Percentiles rank a stretch among this genome's conserved stretches.
These are phyloP conservation scores for Hanseniaspora occidentalis DNA, from an alignment of 805 yeast species.

Conservation along the genomic window DNA sequence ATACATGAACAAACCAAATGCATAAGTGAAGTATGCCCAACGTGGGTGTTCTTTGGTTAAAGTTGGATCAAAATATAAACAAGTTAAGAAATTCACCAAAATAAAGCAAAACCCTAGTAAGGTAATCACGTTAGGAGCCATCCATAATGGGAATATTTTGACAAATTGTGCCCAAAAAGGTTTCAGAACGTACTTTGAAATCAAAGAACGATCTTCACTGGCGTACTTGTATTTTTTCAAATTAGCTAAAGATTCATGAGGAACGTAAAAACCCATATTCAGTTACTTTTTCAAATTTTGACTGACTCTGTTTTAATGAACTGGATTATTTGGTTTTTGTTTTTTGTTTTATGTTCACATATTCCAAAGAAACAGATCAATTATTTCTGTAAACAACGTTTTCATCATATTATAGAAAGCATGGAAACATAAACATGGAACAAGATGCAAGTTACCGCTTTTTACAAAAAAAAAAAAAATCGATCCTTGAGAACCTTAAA, in stretches of 20 bases:
- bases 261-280: slow-evolving; percentile 55
- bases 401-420: too few relatives aligned
- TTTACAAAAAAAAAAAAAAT: too few relatives aligned
- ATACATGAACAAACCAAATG: slow-evolving; percentile 73
- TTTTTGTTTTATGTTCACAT: neutral
- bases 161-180: slow-evolving; percentile 75
- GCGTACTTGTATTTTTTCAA: slow-evolving; percentile 47
- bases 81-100: slow-evolving; percentile 46
- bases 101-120: slow-evolving; percentile 67
- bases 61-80: slow-evolving; percentile 62
- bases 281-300: neutral
- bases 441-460: too few relatives aligned
- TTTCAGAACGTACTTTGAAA: slow-evolving; percentile 63
- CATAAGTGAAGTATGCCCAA: slow-evolving; percentile 70
- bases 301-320: neutral
- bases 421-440: neutral
- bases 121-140: slow-evolving; percentile 92
- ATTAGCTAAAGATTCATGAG: slow-evolving; percentile 36
- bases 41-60: slow-evolving; percentile 47
- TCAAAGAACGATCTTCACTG: slow-evolving; percentile 69
- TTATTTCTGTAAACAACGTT: too few relatives aligned
- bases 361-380: too few relatives aligned
- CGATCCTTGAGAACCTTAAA: too few relatives aligned
- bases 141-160: slow-evolving; percentile 61
- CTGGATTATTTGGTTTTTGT: neutral